Conservation (phyloP, 2,329 filamentous ascomycete species). For the Xylaria arbuscula region DNA sequence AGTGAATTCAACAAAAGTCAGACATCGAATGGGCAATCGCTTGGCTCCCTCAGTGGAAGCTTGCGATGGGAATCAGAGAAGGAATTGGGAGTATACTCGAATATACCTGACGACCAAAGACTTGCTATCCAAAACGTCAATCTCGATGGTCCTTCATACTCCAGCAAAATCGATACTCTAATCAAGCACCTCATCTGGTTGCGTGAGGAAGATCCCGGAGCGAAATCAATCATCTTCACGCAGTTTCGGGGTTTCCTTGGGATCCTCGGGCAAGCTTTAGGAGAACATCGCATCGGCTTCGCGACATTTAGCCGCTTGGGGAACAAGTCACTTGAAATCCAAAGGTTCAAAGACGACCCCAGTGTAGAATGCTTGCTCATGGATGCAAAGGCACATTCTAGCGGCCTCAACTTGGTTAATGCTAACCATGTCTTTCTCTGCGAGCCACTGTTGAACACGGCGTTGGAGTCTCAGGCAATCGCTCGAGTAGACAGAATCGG, state of each 20-base stretch:
- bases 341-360: conserved; percentile 80
- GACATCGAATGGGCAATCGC: conserved; percentile 66
- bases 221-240: conserved; percentile 94
- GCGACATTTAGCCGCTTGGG: conserved; percentile 74
- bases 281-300: conserved; percentile 76
- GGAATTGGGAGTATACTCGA: conserved; percentile 74
- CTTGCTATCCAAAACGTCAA: conserved; percentile 85
- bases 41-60: neutral
- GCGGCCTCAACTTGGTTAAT: conserved; percentile 90
- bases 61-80: conserved; percentile 47
- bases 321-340: conserved; percentile 64
- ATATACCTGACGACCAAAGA: conserved; percentile 77
- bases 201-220: conserved; percentile 82
- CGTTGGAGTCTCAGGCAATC: conserved; percentile 93
- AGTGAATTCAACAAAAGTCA: conserved; percentile 88
- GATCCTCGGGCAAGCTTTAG: conserved; percentile 77
- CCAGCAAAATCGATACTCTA: conserved; percentile 89
- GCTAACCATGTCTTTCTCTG: conserved; percentile 95
- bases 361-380: conserved; percentile 84
- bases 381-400: conserved; percentile 88
- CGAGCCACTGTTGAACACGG: conserved; percentile 92
- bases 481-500: conserved; percentile 95
- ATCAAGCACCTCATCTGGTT: conserved; percentile 87
- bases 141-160: conserved; percentile 77
- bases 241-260: conserved; percentile 76